Conservation (phyloP, 1,284 basidiomycete species). For the Phaffia rhodozyma region DNA sequence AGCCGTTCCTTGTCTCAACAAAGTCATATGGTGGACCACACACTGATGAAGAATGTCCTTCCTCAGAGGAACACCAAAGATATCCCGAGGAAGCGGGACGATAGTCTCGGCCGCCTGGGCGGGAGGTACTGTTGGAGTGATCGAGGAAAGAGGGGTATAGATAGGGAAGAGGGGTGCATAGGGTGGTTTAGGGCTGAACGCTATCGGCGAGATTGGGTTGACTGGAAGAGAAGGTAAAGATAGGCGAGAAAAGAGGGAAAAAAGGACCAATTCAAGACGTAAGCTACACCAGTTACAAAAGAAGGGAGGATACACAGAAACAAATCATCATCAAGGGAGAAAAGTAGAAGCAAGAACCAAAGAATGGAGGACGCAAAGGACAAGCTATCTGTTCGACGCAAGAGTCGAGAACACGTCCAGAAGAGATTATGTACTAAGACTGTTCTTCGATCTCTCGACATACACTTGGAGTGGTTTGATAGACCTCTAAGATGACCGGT, state of each 20-base stretch:
- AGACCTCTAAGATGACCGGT: too few relatives aligned
- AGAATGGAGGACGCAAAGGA: too few relatives aligned
- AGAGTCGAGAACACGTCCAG: too few relatives aligned
- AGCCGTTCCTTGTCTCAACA: conserved; percentile 55
- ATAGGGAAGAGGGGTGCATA: conserved; percentile 15
- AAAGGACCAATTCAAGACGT: background rate
- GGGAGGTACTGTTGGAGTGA: conserved; percentile 10
- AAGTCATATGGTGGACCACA: conserved; percentile 77
- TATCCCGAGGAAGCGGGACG: conserved; percentile 29
- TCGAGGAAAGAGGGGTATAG: conserved; percentile 15
- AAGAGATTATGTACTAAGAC: too few relatives aligned
- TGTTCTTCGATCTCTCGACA: too few relatives aligned
- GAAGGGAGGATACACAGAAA: too few relatives aligned
- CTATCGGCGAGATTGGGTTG: conserved; percentile 15
- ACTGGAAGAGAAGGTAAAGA: background rate
- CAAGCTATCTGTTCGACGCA: too few relatives aligned
- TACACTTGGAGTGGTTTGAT: too few relatives aligned
- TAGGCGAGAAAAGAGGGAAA: background rate
- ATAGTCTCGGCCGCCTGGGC: conserved; percentile 1
- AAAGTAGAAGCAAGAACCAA: too few relatives aligned
- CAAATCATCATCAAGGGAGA: too few relatives aligned
- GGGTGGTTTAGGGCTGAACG: conserved; percentile 6
- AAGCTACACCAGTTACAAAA: too few relatives aligned
- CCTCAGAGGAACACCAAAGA: conserved; percentile 78
- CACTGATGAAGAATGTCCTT: conserved; percentile 88